Evolutionary conservation across 2,329 filamentous ascomycete genomes (phyloP), one percentile per base, ranked within the genome.

Genomic region (Orbilia oligospora): DNA sequence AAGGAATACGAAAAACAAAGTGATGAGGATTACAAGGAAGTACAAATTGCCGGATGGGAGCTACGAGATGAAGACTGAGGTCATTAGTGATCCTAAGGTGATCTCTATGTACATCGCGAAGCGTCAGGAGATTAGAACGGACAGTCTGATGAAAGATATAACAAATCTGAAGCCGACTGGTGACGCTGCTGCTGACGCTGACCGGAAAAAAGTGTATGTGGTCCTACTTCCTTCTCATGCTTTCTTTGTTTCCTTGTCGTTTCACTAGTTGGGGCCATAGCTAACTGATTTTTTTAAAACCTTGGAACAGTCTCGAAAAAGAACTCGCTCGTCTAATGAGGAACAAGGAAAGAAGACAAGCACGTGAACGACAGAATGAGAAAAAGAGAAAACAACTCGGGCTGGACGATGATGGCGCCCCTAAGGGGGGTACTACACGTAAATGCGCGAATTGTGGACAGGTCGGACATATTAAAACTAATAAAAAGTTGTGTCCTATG

Each of bases 381-480:
- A 82, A 81, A 71, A 80, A 78, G 79, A 44, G 72, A 33, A 66
- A 80, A 61, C 58, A 81, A 70, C 38, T 79, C 38, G 44, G 75
- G 20, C 33, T 72, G n/a, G 73, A 76, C 24, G 79, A 80, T 24
- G 81, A 82, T 46, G 78, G 68, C 41, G 55, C 48, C 18, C 55
- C 48, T 14, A 73, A 70, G 51, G 77, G 72, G 20, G 80, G 67
- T 8, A 97, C 93, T 71, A 91, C 91, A 38, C 89, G 97, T 82
- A 98, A 98, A 86, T 99, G 96, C 86, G 96, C 96, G 81, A 98
- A 97, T 85, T 99, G 96, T 86, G 96, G 96, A 64, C 92, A 96
- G 84, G 92, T 97, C 69, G 96, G 96, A 36, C 96, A 99, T 83
- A 99, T 99, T 87, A 80, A 81, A 36, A 82, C 81, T 48, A 82